Percentiles rank a stretch among this genome's conserved stretches.
phyloP scores from a whole-genome alignment of 805 yeast species.

The Zygosaccharomyces gambellarensis region DNA sequence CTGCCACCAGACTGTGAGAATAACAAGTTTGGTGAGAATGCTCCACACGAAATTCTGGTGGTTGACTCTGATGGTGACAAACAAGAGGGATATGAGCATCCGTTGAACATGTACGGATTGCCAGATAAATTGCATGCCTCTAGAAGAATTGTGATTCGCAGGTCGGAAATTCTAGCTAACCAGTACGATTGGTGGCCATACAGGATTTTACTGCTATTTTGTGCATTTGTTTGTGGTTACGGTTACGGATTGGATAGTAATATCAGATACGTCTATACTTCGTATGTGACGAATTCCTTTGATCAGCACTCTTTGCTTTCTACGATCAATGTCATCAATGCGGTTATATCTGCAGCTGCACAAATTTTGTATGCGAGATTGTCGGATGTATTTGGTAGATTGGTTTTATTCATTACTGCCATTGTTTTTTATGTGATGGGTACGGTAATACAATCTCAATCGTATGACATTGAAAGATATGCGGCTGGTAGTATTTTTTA shows the following conservation, averaged over 20 bases:
- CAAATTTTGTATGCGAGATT: constrained; percentile 54
- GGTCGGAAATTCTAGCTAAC: constrained; percentile 45
- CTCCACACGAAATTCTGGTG: not conserved
- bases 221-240: constrained; percentile 48
- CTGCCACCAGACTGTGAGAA: not conserved
- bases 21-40: not conserved
- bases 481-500: constrained; percentile 53
- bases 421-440: constrained; percentile 52
- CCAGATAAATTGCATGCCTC: constrained; percentile 12
- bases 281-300: constrained; percentile 49
- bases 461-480: constrained; percentile 46
- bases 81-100: not conserved
- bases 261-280: constrained; percentile 44
- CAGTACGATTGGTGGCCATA: constrained; percentile 38
- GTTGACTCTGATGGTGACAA: constrained; percentile 1
- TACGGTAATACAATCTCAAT: constrained; percentile 52
- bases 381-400: constrained; percentile 53
- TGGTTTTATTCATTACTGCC: constrained; percentile 43
- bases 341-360: constrained; percentile 53
- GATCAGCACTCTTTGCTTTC: constrained; percentile 46
- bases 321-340: constrained; percentile 47
- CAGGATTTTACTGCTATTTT: constrained; percentile 38
- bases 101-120: constrained; percentile 9
- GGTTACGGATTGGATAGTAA: constrained; percentile 53
- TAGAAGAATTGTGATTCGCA: constrained; percentile 44